phyloP scores from a whole-genome alignment of 177 flowering plant species.

The Vitis hybrid region DNA sequence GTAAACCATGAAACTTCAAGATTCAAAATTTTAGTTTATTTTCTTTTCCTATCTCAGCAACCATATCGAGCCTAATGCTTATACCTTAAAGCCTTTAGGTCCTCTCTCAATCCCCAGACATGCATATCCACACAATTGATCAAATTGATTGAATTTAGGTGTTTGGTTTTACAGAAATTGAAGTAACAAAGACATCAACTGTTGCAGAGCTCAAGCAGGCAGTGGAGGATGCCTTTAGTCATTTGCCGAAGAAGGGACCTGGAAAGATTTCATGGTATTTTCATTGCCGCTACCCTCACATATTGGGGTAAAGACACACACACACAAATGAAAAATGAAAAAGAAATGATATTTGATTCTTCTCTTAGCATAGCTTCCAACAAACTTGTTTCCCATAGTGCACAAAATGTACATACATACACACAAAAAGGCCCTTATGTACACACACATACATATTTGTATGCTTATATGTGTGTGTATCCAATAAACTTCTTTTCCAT shows the following conservation, averaged over 20 bases:
- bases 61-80: background rate
- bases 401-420: too few species aligned
- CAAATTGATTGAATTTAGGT: background rate
- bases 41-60: background rate
- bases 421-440: too few species aligned
- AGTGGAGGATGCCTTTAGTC: slow-evolving; percentile 54
- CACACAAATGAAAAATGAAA: too few species aligned
- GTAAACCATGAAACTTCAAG: background rate
- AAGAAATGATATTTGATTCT: background rate
- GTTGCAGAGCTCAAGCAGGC: slow-evolving; percentile 64
- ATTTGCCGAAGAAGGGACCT: slow-evolving; percentile 43
- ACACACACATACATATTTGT: too few species aligned
- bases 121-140: background rate
- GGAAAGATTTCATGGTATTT: slow-evolving; percentile 67
- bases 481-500: too few species aligned
- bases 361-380: background rate
- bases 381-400: too few species aligned
- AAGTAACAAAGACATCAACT: slow-evolving; percentile 45
- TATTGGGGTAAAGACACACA: background rate
- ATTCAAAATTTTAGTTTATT: background rate
- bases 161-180: slow-evolving; percentile 41
- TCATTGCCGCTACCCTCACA: background rate
- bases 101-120: background rate
- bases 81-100: background rate
- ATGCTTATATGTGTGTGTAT: too few species aligned